Evolutionary conservation across 306 rosid species (phyloP), one percentile per base, ranked within the genome.

Genomic region (Senna tora): DNA sequence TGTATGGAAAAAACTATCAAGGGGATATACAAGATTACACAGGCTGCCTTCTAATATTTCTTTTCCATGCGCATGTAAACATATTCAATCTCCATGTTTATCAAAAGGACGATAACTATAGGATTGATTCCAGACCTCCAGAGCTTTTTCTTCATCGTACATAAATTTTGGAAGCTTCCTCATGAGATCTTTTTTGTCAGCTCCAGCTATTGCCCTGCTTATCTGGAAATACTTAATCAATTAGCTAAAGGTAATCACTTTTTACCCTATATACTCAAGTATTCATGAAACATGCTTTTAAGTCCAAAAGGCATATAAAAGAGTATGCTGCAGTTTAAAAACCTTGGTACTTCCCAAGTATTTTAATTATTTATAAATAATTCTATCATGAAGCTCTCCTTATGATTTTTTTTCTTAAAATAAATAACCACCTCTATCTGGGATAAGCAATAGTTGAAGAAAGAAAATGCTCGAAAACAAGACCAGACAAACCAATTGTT

Each of bases 91-190:
- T 46, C 8, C 39, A 60, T 10, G 60, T 21, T 62, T 52, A 1
- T 79, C 19, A 76, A 67, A 64, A 19, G 52, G 16, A 65, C 42
- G 15, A 52, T 58, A 66, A 72, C 21, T 12, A 65, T 51, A 67
- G 54, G 73, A 47, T 9, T 47, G 61, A 46, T 68, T 72, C 16
- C 92, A 77, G 56, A 88, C 93, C 93, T 88, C 85, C 1, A 88
- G 66, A 68, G 87, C 88, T 72, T 83, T 88, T 32, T 88, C 90
- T 73, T 85, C 88, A 75, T 88, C 93, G 66, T 83, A 85, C 56
- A 88, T 81, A 67, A 88, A 85, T 75, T 88, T 88, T 17, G 93
- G 90, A 69, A 88, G 83, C 75, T 79, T 88, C 84, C 69, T 88
- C 88, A 88, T 85, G 25, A 88, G 59, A 45, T 85, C 90, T 77